A percentile compares a stretch with the other conserved stretches of the same genome.
These are phyloP conservation scores for Alloteropsis semialata DNA, from an alignment of 176 grass and related monocot genomes.

Conservation along the genomic window DNA sequence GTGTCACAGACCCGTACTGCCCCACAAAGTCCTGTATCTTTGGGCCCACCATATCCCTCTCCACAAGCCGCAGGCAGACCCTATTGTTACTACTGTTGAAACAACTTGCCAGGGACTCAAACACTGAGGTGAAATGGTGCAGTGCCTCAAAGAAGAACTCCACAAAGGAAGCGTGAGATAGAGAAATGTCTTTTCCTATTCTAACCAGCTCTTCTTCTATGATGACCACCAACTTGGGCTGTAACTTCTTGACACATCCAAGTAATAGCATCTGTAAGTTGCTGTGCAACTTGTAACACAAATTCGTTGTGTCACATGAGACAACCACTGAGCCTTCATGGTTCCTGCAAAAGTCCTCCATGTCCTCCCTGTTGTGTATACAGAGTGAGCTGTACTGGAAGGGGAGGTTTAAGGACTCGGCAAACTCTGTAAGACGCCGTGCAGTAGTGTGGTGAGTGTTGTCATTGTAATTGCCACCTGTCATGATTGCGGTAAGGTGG, in stretches of 20 bases:
- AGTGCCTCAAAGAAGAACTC: constrained; percentile 64
- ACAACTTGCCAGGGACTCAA: constrained; percentile 41
- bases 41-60: constrained; percentile 55
- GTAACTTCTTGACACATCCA: constrained; percentile 25
- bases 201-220: constrained; percentile 54
- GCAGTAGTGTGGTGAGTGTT: neutral
- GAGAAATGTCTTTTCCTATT: constrained; percentile 3
- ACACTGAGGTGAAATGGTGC: constrained; percentile 45
- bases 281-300: constrained; percentile 21
- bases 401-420: constrained; percentile 36
- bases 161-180: constrained; percentile 14
- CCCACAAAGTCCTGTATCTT: constrained; percentile 50
- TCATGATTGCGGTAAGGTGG: constrained; percentile 31
- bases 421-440: constrained; percentile 35
- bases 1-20: constrained; percentile 16
- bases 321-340: constrained; percentile 25
- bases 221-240: constrained; percentile 35
- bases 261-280: constrained; percentile 18
- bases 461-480: neutral
- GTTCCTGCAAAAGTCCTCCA: constrained; percentile 25
- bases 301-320: constrained; percentile 35
- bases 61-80: constrained; percentile 34
- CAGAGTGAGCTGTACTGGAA: constrained; percentile 32
- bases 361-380: neutral
- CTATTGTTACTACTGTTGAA: constrained; percentile 3